phyloP scores from a whole-genome alignment of 352 stramenopile species.

The Phytophthora agathidicida region DNA sequence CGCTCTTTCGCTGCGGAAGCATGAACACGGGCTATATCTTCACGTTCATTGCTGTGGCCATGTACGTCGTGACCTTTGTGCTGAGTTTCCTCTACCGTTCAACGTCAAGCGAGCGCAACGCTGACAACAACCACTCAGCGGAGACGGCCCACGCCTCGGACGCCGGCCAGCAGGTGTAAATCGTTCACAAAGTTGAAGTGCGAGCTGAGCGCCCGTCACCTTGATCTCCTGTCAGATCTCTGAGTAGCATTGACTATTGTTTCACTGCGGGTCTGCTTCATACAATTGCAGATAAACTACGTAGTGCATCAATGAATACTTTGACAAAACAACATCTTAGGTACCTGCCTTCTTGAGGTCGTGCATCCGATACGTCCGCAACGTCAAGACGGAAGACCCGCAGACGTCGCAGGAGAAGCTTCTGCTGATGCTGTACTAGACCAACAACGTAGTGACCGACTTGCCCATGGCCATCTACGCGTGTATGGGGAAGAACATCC shows the following conservation, averaged over 20 bases:
- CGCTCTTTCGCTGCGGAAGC: conserved; percentile 47
- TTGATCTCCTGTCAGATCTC: conserved; percentile 1
- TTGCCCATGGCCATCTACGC: too few species aligned
- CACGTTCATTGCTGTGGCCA: conserved; percentile 39
- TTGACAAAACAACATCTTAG: too few species aligned
- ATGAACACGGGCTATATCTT: conserved; percentile 51
- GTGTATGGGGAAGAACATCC: too few species aligned
- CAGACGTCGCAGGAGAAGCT: too few species aligned
- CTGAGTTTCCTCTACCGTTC: conserved; percentile 38
- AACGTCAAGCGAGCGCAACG: conserved; percentile 8
- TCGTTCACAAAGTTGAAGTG: conserved; percentile 9
- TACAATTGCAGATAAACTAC: too few species aligned
- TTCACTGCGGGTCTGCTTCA: neutral
- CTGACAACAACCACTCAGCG: conserved; percentile 18
- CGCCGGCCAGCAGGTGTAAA: conserved; percentile 29
- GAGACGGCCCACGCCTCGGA: conserved; percentile 24
- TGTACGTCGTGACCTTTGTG: conserved; percentile 42
- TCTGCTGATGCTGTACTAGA: too few species aligned
- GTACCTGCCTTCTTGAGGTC: too few species aligned
- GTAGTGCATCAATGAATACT: too few species aligned
- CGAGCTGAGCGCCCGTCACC: neutral
- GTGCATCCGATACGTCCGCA: too few species aligned
- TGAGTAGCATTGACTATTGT: conserved; percentile 10
- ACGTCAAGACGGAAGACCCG: too few species aligned
- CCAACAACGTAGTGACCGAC: too few species aligned